Evolutionary conservation across 1,139 yeast genomes (phyloP).

Genomic region (Pichia sp.): DNA sequence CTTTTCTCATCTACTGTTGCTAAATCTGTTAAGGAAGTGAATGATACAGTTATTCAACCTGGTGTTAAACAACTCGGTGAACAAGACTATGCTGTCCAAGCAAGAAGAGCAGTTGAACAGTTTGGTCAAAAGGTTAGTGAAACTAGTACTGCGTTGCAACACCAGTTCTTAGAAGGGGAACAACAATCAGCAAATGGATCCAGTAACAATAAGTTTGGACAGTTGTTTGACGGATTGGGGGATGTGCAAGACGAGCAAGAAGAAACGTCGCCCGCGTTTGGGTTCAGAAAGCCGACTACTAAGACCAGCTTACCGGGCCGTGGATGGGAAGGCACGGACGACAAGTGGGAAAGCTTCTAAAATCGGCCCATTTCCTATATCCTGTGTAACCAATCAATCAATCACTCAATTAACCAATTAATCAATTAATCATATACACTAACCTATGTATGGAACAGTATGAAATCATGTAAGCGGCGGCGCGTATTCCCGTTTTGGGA

Average conservation of each 20-base stretch:
- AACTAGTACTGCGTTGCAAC: slow-evolving; percentile 69
- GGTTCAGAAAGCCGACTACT: slow-evolving; percentile 54
- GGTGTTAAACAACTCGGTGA: slow-evolving; percentile 76
- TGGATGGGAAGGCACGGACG: slow-evolving; percentile 40
- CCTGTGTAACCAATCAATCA: not conserved
- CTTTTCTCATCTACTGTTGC: slow-evolving; percentile 77
- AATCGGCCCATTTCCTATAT: too few species aligned
- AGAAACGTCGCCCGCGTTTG: slow-evolving; percentile 61
- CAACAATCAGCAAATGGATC: slow-evolving; percentile 20
- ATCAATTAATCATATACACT: too few species aligned
- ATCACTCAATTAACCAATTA: too few species aligned
- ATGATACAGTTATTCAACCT: slow-evolving; percentile 84
- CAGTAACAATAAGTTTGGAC: slow-evolving; percentile 40
- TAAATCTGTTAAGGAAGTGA: slow-evolving; percentile 79
- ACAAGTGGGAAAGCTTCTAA: slow-evolving; percentile 41
- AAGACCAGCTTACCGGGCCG: slow-evolving; percentile 53
- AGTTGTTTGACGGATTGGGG: slow-evolving; percentile 50
- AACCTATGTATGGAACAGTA: too few species aligned
- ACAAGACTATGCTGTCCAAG: slow-evolving; percentile 72
- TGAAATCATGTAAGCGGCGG: too few species aligned
- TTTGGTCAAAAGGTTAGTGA: slow-evolving; percentile 92
- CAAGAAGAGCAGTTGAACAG: slow-evolving; percentile 88
- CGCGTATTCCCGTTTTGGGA: too few species aligned
- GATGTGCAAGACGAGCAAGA: slow-evolving; percentile 23
- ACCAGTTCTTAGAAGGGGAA: slow-evolving; percentile 27